Evolutionary conservation across 129 eudicot species (phyloP), one percentile per base, ranked within the genome.

Genomic region (Solidago caesia): DNA sequence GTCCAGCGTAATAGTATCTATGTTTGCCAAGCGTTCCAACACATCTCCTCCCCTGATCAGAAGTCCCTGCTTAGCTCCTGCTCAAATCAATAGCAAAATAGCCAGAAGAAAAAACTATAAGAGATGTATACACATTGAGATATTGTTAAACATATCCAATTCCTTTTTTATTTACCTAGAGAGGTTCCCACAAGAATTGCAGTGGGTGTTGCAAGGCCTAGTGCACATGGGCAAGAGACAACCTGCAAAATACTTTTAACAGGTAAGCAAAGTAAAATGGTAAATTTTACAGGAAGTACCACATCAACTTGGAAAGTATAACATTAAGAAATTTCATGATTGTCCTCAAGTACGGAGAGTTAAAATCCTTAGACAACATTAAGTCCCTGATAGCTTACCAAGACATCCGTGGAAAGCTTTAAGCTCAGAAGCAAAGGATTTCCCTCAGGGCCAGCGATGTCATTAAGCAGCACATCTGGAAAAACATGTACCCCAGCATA

Each of bases 191-290:
- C 98, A 81, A 93, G 87, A 71, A 93, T 90, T 67, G 98, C 98
- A 25, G 98, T 93, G 43, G 98, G 98, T 70, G 98, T 93, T 67
- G 98, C 98, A 77, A 93, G 98, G 82, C 98, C 98, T 59, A 93
- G 83, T 75, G 98, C 98, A 86, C 96, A 93, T 33, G 98, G 98
- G 83, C 96, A 93, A 78, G 98, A 93, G 56, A 93, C 98, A 33
- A 93, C 98, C 98, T 93, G 89, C 42, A 64, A 74, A 47, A 77
- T 4, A 68, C 21, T 58, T 26, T 56, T 7, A 29, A 70, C 8
- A 8, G 8, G 56, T 48, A 47, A 65, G 67, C 66, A 73, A 68
- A 53, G 33, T 42, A 55, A 15, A 43, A 29, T 39, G 59, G 15
- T 10, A 12, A 57, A 60, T 48, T 59, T 12, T 16, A 53, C 43